These are phyloP conservation scores for Gossypium herbaceum DNA, from an alignment of 345 rosid genomes.

Conservation along the genomic window DNA sequence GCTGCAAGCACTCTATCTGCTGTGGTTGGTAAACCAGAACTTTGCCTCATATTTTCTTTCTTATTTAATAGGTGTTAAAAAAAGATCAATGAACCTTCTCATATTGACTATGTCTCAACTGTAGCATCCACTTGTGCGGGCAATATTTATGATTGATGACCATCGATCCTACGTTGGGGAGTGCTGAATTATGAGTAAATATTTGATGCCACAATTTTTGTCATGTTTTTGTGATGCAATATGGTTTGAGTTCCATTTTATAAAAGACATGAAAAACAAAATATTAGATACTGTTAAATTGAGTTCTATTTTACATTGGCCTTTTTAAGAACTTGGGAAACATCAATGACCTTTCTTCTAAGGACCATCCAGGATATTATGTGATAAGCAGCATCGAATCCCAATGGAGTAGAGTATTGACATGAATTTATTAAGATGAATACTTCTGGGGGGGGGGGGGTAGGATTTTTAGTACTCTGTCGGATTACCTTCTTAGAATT, in stretches of 20 bases:
- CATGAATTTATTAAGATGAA: neutral
- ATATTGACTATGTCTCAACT: neutral
- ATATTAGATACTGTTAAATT: neutral
- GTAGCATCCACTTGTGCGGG: neutral
- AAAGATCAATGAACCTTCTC: neutral
- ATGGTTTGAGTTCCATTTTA: neutral
- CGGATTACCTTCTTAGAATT: neutral
- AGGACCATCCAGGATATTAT: neutral
- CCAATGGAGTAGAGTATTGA: neutral
- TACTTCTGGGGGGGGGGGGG: neutral
- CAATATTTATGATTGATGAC: neutral
- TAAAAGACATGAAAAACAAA: neutral
- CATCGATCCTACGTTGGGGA: neutral
- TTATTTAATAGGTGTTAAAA: neutral
- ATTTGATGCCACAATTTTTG: neutral
- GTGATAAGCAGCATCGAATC: neutral
- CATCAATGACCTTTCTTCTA: neutral
- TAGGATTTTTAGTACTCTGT: neutral
- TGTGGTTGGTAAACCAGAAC: slow-evolving; percentile 54
- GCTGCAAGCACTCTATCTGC: slow-evolving; percentile 84
- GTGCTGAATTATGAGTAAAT: neutral
- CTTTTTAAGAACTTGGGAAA: neutral
- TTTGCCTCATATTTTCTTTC: slow-evolving; percentile 7
- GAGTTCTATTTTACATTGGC: slow-evolving; percentile 3
- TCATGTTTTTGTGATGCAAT: neutral